phyloP scores from a whole-genome alignment of 2,329 filamentous ascomycete species.

The Claviceps sp. region DNA sequence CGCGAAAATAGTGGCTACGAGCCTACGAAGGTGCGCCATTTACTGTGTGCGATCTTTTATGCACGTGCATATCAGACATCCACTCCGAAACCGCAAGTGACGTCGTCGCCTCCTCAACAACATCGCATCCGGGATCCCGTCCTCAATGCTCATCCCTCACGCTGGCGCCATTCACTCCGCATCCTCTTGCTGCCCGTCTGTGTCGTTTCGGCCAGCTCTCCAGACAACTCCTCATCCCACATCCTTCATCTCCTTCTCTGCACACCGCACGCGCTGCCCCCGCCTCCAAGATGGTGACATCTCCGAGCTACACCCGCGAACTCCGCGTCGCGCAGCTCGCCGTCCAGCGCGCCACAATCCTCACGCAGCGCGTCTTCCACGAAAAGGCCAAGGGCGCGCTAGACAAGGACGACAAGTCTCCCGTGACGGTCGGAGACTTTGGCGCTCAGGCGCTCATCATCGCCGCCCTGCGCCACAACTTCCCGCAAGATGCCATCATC shows the following conservation, averaged over 20 bases:
- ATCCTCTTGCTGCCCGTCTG: background rate
- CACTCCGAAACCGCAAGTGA: no score
- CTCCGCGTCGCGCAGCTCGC: slow-evolving; percentile 74
- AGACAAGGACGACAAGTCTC: slow-evolving; percentile 82
- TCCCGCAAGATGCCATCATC: slow-evolving; percentile 82
- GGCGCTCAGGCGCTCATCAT: slow-evolving; percentile 96
- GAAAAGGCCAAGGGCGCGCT: slow-evolving; percentile 90
- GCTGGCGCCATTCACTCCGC: background rate
- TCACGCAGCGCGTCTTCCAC: slow-evolving; percentile 44
- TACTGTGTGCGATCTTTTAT: no score
- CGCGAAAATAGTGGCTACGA: no score
- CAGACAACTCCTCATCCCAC: background rate
- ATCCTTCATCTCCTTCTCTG: no score
- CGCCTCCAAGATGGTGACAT: slow-evolving; percentile 20
- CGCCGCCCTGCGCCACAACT: slow-evolving; percentile 73
- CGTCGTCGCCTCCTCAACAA: no score
- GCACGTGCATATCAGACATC: no score
- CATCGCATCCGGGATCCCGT: background rate
- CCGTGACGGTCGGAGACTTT: slow-evolving; percentile 96
- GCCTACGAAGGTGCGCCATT: no score
- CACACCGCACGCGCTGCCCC: background rate
- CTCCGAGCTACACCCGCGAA: slow-evolving; percentile 55
- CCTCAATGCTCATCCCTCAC: background rate
- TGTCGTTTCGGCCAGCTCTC: background rate
- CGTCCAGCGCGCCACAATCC: slow-evolving; percentile 59